A percentile compares a stretch with the other conserved stretches of the same genome.
These are phyloP conservation scores for Dothideomycetes sp. DNA, from an alignment of 2,329 filamentous ascomycete species.

Conservation along the genomic window DNA sequence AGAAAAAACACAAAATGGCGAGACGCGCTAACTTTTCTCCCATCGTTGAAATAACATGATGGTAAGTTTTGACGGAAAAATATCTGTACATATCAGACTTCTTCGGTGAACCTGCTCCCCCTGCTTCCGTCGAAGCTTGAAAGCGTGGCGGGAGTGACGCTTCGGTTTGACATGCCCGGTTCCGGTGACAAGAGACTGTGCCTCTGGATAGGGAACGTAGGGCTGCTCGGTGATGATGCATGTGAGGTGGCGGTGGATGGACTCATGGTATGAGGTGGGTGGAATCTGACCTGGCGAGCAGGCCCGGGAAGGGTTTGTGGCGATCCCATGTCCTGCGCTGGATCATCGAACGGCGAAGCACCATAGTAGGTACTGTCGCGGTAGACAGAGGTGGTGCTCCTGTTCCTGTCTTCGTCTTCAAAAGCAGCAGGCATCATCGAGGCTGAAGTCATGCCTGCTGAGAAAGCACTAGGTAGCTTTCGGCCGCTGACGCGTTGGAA, in stretches of 20 bases:
- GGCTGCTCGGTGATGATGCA: conserved; percentile 14
- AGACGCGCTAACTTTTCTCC: conserved; percentile 4
- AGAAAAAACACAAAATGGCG: conserved; percentile 8
- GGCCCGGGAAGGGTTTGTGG: conserved; percentile 23
- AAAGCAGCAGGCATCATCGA: conserved; percentile 20
- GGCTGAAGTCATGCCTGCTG: conserved; percentile 34
- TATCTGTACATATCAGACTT: conserved; percentile 17
- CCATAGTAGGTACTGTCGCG: conserved; percentile 36
- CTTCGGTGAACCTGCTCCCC: conserved; percentile 22
- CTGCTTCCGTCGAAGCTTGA: conserved; percentile 17
- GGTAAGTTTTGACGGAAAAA: not conserved
- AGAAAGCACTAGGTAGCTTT: conserved; percentile 41
- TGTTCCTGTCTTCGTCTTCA: conserved; percentile 16
- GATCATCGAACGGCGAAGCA: conserved; percentile 23
- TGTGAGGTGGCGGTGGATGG: conserved; percentile 13
- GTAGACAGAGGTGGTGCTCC: conserved; percentile 33
- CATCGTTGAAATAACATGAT: not conserved
- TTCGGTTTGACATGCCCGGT: conserved; percentile 14
- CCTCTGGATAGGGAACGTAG: conserved; percentile 14
- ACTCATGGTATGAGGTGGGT: conserved; percentile 22
- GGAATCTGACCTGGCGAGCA: conserved; percentile 25
- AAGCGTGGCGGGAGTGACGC: conserved; percentile 18
- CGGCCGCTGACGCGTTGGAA: conserved; percentile 40
- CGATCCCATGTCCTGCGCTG: conserved; percentile 11
- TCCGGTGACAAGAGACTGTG: conserved; percentile 6